Percentiles rank a stretch among this genome's conserved stretches.
phyloP scores from a whole-genome alignment of 768 basidiomycete genomes.

The Hypholoma sublateritium region DNA sequence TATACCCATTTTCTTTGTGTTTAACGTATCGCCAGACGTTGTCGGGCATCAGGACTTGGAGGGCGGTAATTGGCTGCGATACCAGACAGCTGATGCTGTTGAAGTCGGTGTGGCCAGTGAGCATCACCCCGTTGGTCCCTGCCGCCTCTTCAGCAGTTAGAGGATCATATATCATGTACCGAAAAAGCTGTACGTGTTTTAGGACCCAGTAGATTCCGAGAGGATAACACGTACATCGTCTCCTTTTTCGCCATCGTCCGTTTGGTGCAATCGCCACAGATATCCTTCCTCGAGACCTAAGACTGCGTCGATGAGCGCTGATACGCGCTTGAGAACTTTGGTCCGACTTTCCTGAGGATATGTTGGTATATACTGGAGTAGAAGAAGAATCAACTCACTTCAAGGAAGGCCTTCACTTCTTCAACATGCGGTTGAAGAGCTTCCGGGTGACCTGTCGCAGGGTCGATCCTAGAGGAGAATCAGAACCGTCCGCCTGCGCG shows the following conservation, averaged over 20 bases:
- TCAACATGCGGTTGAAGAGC: conserved; percentile 28
- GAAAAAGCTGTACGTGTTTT: conserved; percentile 19
- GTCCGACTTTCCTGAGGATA: conserved; percentile 21
- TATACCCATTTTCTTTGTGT: conserved; percentile 29
- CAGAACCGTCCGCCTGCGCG: not conserved
- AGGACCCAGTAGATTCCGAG: not conserved
- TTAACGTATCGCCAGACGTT: conserved; percentile 35
- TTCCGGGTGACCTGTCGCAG: conserved; percentile 26
- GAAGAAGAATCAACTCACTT: not conserved
- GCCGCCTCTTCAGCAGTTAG: conserved; percentile 26
- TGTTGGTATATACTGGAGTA: not conserved
- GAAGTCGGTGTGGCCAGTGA: conserved; percentile 35
- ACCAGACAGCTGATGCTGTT: conserved; percentile 31
- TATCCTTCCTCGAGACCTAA: conserved; percentile 31
- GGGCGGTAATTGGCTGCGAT: conserved; percentile 33
- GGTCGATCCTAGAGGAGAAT: conserved; percentile 25
- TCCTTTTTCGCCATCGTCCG: conserved; percentile 23
- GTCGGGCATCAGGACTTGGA: conserved; percentile 36
- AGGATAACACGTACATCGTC: conserved; percentile 23
- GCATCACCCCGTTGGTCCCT: conserved; percentile 34
- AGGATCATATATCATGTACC: conserved; percentile 37
- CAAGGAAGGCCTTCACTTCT: conserved; percentile 30
- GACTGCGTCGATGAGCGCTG: conserved; percentile 28
- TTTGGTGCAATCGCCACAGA: conserved; percentile 30
- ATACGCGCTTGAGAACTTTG: conserved; percentile 29